Evolutionary conservation across 441 rosid species (phyloP).

Genomic region (Omphalea diandra): DNA sequence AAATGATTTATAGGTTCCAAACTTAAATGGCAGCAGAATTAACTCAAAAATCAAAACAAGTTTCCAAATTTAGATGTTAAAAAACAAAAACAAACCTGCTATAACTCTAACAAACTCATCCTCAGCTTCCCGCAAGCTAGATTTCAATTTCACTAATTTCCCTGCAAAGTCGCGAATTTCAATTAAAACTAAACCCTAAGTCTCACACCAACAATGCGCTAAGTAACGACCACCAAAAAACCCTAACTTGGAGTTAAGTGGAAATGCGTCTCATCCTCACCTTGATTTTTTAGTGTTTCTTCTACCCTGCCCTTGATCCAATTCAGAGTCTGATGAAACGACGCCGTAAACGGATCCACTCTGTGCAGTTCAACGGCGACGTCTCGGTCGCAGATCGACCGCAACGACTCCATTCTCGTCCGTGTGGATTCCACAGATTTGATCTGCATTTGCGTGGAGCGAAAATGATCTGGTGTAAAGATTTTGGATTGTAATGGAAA

Average conservation of each 20-base stretch:
- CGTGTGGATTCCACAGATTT: conserved; percentile 30
- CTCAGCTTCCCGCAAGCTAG: conserved; percentile 70
- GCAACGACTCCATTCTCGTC: conserved; percentile 61
- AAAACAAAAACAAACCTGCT: conserved; percentile 45
- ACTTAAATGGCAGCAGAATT: background rate
- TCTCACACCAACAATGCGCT: background rate
- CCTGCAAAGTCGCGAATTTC: conserved; percentile 36
- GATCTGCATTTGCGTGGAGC: conserved; percentile 26
- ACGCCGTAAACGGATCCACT: conserved; percentile 50
- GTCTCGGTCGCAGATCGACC: conserved; percentile 42
- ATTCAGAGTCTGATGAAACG: conserved; percentile 43
- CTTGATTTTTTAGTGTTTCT: conserved; percentile 50
- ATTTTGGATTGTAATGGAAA: conserved; percentile 12
- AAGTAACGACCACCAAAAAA: too few relatives aligned
- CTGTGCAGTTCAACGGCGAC: conserved; percentile 37
- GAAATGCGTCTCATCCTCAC: conserved; percentile 28
- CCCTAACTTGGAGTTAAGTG: background rate
- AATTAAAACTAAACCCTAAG: background rate
- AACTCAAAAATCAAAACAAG: background rate
- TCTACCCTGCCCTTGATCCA: conserved; percentile 44
- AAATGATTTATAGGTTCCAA: too few relatives aligned
- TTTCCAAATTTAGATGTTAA: background rate
- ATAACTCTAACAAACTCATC: conserved; percentile 71
- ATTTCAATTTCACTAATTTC: conserved; percentile 49
- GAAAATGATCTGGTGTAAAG: background rate